Conservation (phyloP, 768 basidiomycete species). For the Hemileccinum impolitum region DNA sequence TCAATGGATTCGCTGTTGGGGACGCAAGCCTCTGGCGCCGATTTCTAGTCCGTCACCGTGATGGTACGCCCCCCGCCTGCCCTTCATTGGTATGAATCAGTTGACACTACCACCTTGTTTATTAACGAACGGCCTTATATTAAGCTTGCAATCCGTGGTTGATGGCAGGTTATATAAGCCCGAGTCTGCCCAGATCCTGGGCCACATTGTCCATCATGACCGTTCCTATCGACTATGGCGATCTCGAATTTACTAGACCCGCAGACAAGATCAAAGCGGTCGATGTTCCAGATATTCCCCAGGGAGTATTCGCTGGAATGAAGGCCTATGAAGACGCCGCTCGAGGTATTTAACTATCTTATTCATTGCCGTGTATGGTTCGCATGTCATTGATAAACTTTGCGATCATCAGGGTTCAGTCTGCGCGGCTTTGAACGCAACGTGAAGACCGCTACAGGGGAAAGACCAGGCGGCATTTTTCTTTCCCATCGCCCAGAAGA, state of each 20-base stretch:
- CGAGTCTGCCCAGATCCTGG: not conserved
- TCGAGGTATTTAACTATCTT: slow-evolving; percentile 21
- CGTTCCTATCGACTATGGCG: slow-evolving; percentile 26
- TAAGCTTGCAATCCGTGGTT: too few relatives aligned
- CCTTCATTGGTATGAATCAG: too few relatives aligned
- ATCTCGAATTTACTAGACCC: slow-evolving; percentile 35
- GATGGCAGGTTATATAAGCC: slow-evolving; percentile 7
- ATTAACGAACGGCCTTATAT: too few relatives aligned
- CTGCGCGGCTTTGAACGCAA: slow-evolving; percentile 27
- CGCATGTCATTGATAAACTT: not conserved
- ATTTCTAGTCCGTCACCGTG: too few relatives aligned
- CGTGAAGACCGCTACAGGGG: slow-evolving; percentile 7
- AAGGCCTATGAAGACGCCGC: slow-evolving; percentile 38
- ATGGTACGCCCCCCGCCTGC: too few relatives aligned
- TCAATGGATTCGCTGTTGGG: too few relatives aligned
- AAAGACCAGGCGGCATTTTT: slow-evolving; percentile 26
- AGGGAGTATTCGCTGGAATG: slow-evolving; percentile 35
- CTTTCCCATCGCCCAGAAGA: slow-evolving; percentile 38
- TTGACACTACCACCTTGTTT: too few relatives aligned
- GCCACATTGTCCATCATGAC: slow-evolving; percentile 15
- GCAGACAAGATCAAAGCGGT: slow-evolving; percentile 39
- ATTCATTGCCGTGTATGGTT: too few relatives aligned
- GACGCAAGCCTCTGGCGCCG: too few relatives aligned
- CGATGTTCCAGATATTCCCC: slow-evolving; percentile 31
- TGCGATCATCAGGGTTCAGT: slow-evolving; percentile 23